Percentiles rank a stretch among this genome's conserved stretches.
Conservation (phyloP, 768 basidiomycete genomes). For the Nidularia sp. region DNA sequence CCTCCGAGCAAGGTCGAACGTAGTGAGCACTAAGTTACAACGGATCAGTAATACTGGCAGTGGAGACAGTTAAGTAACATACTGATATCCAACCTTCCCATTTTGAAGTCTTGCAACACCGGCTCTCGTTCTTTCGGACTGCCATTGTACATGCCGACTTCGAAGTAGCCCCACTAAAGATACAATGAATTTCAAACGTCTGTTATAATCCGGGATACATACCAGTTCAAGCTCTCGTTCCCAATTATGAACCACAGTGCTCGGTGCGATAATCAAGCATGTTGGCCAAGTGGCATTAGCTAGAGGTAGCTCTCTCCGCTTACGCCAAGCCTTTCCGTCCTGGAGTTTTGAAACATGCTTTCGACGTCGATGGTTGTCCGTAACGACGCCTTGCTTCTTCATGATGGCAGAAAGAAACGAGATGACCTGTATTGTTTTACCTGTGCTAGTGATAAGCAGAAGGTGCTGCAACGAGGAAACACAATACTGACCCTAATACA, state of each 20-base stretch:
- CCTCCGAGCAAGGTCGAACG: constrained; percentile 69
- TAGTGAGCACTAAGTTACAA: constrained; percentile 62
- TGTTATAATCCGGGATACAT: constrained; percentile 6
- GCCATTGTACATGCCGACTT: constrained; percentile 71
- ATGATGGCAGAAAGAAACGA: constrained; percentile 89
- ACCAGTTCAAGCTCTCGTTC: constrained; percentile 83
- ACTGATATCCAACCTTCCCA: constrained; percentile 86
- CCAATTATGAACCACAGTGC: constrained; percentile 86
- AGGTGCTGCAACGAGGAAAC: constrained; percentile 1
- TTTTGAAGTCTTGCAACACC: constrained; percentile 66
- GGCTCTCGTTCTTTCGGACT: constrained; percentile 44
- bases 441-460: constrained; percentile 26
- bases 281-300: constrained; percentile 82
- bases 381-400: constrained; percentile 65
- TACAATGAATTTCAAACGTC: neutral
- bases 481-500: constrained; percentile 8
- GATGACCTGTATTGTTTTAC: constrained; percentile 94
- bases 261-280: constrained; percentile 83
- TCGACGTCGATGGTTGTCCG: constrained; percentile 65
- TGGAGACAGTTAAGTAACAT: constrained; percentile 18
- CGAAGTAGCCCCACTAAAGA: constrained; percentile 89
- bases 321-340: constrained; percentile 51
- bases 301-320: constrained; percentile 49
- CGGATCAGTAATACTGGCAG: neutral
- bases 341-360: constrained; percentile 65